Evolutionary conservation across 2,329 filamentous ascomycete species (phyloP).

Genomic region (Arachnomyces sp.): DNA sequence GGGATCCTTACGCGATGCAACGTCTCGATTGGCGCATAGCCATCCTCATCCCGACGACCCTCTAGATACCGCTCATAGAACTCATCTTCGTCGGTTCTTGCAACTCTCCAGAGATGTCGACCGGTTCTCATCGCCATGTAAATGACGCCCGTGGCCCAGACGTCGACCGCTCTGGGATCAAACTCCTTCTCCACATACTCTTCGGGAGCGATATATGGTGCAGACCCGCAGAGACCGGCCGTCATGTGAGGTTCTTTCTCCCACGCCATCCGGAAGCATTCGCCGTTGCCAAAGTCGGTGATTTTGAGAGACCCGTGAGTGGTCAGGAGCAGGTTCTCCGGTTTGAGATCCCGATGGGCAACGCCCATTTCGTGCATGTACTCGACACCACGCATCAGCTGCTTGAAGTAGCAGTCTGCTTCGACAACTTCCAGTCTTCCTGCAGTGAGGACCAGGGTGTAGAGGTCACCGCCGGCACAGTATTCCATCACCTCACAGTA

Average conservation of each 20-base stretch:
- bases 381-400: slow-evolving; percentile 97
- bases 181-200: slow-evolving; percentile 95
- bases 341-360: slow-evolving; percentile 91
- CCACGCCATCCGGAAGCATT: slow-evolving; percentile 99
- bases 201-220: slow-evolving; percentile 94
- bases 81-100: slow-evolving; percentile 93
- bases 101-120: slow-evolving; percentile 91
- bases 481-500: slow-evolving; percentile 99
- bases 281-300: slow-evolving; percentile 96
- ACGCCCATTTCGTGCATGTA: slow-evolving; percentile 99
- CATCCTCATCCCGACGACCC: slow-evolving; percentile 86
- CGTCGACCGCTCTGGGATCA: slow-evolving; percentile 92
- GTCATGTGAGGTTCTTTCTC: slow-evolving; percentile 98
- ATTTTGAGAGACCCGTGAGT: slow-evolving; percentile 92
- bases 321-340: slow-evolving; percentile 90
- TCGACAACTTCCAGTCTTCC: slow-evolving; percentile 83
- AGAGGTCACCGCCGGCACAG: slow-evolving; percentile 91
- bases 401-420: slow-evolving; percentile 97
- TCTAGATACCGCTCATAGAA: slow-evolving; percentile 94
- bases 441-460: slow-evolving; percentile 83
- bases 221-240: slow-evolving; percentile 88
- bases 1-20: slow-evolving; percentile 71
- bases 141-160: slow-evolving; percentile 97
- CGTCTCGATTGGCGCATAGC: slow-evolving; percentile 93
- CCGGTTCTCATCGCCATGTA: slow-evolving; percentile 99